Base-by-base conservation (phyloP, 129 eudicot genomes). In the Ambrosia trifida region DNA sequence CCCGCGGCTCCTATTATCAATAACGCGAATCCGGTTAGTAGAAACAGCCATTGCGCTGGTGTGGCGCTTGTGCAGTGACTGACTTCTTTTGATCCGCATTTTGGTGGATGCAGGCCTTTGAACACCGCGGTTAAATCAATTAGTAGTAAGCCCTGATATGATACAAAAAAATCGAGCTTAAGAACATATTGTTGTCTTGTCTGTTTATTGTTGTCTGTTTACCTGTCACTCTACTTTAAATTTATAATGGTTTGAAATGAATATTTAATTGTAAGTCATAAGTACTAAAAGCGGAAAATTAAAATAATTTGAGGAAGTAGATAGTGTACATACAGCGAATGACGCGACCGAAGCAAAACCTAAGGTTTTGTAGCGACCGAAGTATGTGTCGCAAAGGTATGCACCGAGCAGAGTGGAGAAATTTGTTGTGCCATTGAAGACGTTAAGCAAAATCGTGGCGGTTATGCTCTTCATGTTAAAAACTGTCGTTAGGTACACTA, bases 371-470 rank as follows among this genome's bases (percentile, higher is more conserved):
- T 84, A 91, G 13, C 97, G 97, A n/a, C 97, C 97, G 58, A 86
- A 91, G 77, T 80, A 88, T 30, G 97, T 84, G 74, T 91, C 97
- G 16, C 81, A 84, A 1, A 91, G 68, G 71, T 36, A 91, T 24
- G 97, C 97, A 3, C 97, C 97, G 4, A 86, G 56, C 18, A 91
- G 59, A 19, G 97, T 91, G 35, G 89, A 78, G 58, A 88, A 80
- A 54, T 88, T 91, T 57, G 96, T 86, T 70, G 97, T 86, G 76
- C 97, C 97, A 72, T 75, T 77, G 87, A 91, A 91, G 64, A 85
- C 73, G 45, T 76, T 91, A 40, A 91, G 74, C 11, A 88, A 66
- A 60, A 87, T 84, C 0, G 91, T 77, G 2, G 96, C 94, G 13
- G 85, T 71, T 46, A 88, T 79, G 72, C 84, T 80, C 24, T 72